A percentile compares a stretch with the other conserved stretches of the same genome.
Conservation (phyloP, 164 flowering plant species). For the Berberis thunbergii region DNA sequence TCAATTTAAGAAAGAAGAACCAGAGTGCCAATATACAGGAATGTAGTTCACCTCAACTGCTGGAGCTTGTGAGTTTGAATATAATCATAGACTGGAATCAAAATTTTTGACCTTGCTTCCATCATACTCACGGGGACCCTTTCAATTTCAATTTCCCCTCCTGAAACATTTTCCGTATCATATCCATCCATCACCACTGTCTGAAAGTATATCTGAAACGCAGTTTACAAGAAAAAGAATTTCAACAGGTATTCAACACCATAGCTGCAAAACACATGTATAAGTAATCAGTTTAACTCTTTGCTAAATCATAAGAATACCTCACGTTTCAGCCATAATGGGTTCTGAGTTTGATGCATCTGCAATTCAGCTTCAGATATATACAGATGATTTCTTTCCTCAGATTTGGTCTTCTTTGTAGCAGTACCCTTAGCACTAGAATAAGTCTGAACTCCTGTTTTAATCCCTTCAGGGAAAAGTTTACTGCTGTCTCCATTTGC, state of each 20-base stretch:
- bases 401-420: conserved; percentile 17
- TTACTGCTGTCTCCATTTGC: conserved; percentile 34
- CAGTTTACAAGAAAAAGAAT: conserved; percentile 6
- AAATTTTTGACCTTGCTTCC: conserved; percentile 50
- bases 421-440: conserved; percentile 1
- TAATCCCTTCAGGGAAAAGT: conserved; percentile 33
- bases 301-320: conserved; percentile 20
- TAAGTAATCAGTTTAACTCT: not conserved
- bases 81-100: conserved; percentile 56
- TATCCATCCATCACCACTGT: conserved; percentile 26
- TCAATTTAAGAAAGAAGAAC: not conserved
- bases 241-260: not conserved
- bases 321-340: conserved; percentile 62
- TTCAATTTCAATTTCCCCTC: conserved; percentile 70
- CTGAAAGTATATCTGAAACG: conserved; percentile 50
- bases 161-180: conserved; percentile 19
- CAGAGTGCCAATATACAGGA: not conserved
- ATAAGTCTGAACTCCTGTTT: not conserved
- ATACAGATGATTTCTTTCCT: conserved; percentile 45
- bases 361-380: conserved; percentile 71
- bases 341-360: conserved; percentile 39
- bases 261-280: not conserved
- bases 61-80: conserved; percentile 28
- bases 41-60: conserved; percentile 39
- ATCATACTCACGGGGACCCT: conserved; percentile 33